Base-by-base conservation (phyloP, 2,329 filamentous ascomycete genomes). In the Xylariales sp. region DNA sequence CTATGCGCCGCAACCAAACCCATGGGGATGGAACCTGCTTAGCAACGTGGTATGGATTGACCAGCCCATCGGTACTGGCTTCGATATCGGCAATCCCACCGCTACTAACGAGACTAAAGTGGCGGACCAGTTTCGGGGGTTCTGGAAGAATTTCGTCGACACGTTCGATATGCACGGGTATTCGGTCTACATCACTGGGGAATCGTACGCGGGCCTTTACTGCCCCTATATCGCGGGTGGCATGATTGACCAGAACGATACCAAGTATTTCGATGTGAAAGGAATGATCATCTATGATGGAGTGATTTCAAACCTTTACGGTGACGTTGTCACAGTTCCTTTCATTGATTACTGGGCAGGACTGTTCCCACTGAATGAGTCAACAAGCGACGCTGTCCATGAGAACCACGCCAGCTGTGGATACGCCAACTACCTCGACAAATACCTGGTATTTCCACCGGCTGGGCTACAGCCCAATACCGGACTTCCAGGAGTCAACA, bases 21-120 rank as follows among this genome's bases (percentile, higher is more conserved):
- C 31, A 2, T 33, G 23, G 20, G 31, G 18, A 10, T 35, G 33
- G 20, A 25, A 35, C n/a, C 25, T 25, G n/a, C 14, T 35, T 14
- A 35, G 14, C 5, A 35, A 35, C 15, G 19, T 28, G 33, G 23
- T 35, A 5, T 35, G 33, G 33, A 27, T 35, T 12, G 33, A 35
- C 23, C 33, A 35, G 15, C 33, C 20, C 12, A 23, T 15, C 2
- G 14, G 19, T 12, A 35, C 33, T 35, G 33, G 33, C 5, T 35
- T 25, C n/a, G 15, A 20, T 4, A 17, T 23, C n/a, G 33, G 33
- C 11, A 23, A 35, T 11, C 33, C 33, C 12, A 17, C 15, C 14
- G 13, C 17, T n/a, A 15, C 17, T 2, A 35, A 35, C 21, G 33
- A 35, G 28, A 15, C 15, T 18, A 23, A 35, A 3, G 1, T 25